These are phyloP conservation scores for Starmerella lactis-condensi DNA, from an alignment of 805 yeast genomes.

Conservation along the genomic window DNA sequence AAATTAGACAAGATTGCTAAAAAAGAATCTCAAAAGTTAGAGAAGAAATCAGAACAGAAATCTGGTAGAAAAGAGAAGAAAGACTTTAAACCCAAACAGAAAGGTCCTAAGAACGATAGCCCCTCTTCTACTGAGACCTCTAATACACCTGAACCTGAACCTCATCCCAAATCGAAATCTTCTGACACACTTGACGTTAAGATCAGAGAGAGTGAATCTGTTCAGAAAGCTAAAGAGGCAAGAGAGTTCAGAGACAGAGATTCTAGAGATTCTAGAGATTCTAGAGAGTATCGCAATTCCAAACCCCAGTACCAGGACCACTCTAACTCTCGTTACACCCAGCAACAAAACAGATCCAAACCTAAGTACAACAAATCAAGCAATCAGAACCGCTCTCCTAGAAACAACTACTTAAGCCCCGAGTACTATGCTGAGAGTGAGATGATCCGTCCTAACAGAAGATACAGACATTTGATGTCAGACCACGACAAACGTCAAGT, in stretches of 20 bases:
- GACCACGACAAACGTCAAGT: conserved; percentile 93
- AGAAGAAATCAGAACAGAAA: not conserved
- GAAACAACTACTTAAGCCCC: no score
- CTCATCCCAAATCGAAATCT: no score
- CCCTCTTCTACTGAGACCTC: no score
- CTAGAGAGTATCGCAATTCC: conserved; percentile 1
- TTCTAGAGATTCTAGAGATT: conserved; percentile 1
- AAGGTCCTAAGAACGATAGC: no score
- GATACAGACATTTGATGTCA: conserved; percentile 82
- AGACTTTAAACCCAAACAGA: not conserved
- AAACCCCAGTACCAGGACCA: no score
- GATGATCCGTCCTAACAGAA: conserved; percentile 13
- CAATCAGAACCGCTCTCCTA: not conserved
- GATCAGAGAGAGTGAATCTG: no score
- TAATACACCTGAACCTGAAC: no score
- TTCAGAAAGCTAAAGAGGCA: no score
- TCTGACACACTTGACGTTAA: no score
- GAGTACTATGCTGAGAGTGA: conserved; percentile 10
- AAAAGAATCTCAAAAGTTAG: no score
- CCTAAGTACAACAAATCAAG: not conserved
- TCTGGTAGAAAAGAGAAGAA: no score
- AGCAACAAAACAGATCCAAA: not conserved
- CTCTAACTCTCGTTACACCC: not conserved
- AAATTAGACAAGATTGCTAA: no score
- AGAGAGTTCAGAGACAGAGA: conserved; percentile 1